Evolutionary conservation across 305 asterid genomes (phyloP).

Genomic region (Fraxinus platypoda): DNA sequence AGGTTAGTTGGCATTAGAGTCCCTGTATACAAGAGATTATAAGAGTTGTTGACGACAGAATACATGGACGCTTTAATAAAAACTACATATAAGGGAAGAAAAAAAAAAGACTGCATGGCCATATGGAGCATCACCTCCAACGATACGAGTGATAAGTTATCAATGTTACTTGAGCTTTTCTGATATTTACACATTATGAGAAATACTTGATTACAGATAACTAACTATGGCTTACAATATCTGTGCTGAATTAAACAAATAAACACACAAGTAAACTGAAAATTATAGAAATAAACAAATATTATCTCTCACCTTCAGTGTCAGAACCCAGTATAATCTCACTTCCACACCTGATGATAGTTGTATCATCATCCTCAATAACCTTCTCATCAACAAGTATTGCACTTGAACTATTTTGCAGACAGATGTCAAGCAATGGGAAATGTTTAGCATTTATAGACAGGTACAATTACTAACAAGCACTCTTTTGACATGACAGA

Average conservation of each 20-base stretch:
- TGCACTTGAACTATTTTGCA: slow-evolving; percentile 42
- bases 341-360: slow-evolving; percentile 70
- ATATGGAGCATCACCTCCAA: not conserved
- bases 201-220: not conserved
- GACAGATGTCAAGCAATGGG: slow-evolving; percentile 26
- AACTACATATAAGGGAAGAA: not conserved
- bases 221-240: slow-evolving; percentile 1
- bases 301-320: slow-evolving; percentile 48
- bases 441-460: slow-evolving; percentile 1
- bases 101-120: not conserved
- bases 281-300: slow-evolving; percentile 2
- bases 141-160: not conserved
- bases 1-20: not conserved
- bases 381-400: slow-evolving; percentile 66
- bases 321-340: slow-evolving; percentile 69
- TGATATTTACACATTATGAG: not conserved
- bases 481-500: not conserved
- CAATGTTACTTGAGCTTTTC: not conserved
- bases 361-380: slow-evolving; percentile 55
- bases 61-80: not conserved
- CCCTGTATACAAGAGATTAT: not conserved
- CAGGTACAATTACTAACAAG: slow-evolving; percentile 7
- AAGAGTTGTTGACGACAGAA: not conserved
- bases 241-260: not conserved
- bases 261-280: not conserved